Evolutionary conservation across 805 yeast genomes (phyloP), one percentile per base, ranked within the genome.

Genomic region (Saccharomyces cerevisiae): DNA sequence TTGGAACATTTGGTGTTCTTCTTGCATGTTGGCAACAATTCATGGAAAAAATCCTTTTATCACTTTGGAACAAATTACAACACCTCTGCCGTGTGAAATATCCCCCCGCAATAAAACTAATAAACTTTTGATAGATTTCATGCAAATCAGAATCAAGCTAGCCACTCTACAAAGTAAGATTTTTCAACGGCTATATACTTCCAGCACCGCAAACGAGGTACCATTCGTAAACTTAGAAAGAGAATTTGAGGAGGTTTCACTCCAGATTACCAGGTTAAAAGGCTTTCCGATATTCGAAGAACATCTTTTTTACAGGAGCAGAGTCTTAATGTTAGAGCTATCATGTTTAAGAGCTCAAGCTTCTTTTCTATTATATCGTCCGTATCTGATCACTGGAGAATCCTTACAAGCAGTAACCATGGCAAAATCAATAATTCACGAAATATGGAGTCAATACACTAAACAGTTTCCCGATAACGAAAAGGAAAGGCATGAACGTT

Each of bases 1-100:
- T 10, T 52, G 54, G 54, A 52, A 47, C 24, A 14, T 52, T 27
- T 52, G 54, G 54, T 52, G 54, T 41, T 52, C 54, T 10, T 52
- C 51, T 22, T 52, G 54, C 46, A 47, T 52, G 54, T 32, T 52
- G 28, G 26, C 54, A 26, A 52, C 54, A 14, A 17, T 52, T 13
- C 36, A 30, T 11, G 54, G 54, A n/a, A 52, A 22, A 22, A 27
- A 24, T n/a, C 51, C 54, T 3, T 52, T 52, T 32, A 32, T 52
- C n/a, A 22, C 21, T 10, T 24, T 48, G 28, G 47, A 47, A 26
- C 24, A 52, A 22, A 52, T 52, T 27, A 22, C 51, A 6, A 36
- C 49, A 17, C 54, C 54, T 17, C 11, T 48, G 22, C 54, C 54
- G 2, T 27, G 11, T 29, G 47, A 52, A 17, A 3, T 36, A 21